Percentiles rank a stretch among this genome's conserved stretches.
These are phyloP conservation scores for Neurospora hispaniola DNA, from an alignment of 495 filamentous ascomycete genomes.

Conservation along the genomic window DNA sequence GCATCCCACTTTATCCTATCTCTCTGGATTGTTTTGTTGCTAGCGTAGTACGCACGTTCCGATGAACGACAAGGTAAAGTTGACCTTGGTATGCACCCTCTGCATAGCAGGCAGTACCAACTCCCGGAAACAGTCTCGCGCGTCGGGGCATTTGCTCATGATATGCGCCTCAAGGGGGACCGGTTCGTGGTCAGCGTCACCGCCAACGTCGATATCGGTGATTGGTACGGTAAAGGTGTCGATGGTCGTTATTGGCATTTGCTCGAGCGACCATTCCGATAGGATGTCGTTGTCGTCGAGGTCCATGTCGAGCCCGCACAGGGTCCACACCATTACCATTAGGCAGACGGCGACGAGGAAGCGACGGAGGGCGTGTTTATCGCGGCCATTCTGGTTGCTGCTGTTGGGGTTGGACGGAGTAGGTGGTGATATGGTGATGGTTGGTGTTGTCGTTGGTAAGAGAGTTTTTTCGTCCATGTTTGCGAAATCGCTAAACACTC, in stretches of 20 bases:
- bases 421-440: neutral
- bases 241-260: neutral
- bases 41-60: conserved; percentile 43
- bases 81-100: conserved; percentile 66
- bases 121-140: conserved; percentile 64
- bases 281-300: neutral
- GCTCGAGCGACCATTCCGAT: neutral
- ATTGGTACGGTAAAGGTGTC: neutral
- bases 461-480: neutral
- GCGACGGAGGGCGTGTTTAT: neutral
- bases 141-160: conserved; percentile 93
- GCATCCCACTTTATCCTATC: neutral
- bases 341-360: neutral
- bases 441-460: neutral
- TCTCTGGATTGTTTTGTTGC: neutral
- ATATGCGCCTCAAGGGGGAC: conserved; percentile 85
- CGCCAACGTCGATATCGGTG: neutral
- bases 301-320: neutral
- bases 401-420: neutral
- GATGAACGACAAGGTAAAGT: conserved; percentile 86
- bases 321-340: neutral
- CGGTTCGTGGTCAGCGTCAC: conserved; percentile 5
- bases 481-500: neutral
- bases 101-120: conserved; percentile 83
- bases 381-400: neutral